Evolutionary conservation across 2,329 filamentous ascomycete species (phyloP).

Genomic region (Sphaerostilbella broomeana): DNA sequence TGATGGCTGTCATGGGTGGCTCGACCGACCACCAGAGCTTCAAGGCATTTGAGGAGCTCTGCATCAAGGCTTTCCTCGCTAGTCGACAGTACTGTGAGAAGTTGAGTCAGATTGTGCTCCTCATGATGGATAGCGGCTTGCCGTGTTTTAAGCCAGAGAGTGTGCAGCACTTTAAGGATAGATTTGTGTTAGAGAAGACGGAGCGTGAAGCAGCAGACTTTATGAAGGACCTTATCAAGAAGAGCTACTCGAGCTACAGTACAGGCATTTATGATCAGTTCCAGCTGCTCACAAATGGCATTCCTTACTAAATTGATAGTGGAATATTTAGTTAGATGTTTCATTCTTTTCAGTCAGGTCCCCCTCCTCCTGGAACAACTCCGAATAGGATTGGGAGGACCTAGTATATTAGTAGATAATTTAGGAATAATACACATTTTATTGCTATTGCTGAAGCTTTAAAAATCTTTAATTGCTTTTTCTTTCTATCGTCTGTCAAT

Average conservation of each 20-base stretch:
- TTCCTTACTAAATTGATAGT: conserved; percentile 63
- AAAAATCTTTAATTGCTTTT: neutral
- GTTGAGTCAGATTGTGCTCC: conserved; percentile 77
- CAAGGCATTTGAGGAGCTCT: conserved; percentile 93
- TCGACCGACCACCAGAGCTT: conserved; percentile 78
- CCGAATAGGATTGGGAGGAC: too few species aligned
- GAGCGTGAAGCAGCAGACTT: conserved; percentile 93
- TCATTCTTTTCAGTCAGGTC: neutral
- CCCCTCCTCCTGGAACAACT: too few species aligned
- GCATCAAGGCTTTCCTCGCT: conserved; percentile 90
- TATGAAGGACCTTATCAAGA: conserved; percentile 82
- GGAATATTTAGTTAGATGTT: neutral
- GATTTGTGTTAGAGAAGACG: conserved; percentile 86
- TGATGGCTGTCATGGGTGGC: conserved; percentile 98
- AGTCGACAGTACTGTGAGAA: conserved; percentile 81
- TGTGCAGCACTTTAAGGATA: conserved; percentile 82
- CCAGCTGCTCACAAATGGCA: conserved; percentile 93
- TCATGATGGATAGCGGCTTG: conserved; percentile 94
- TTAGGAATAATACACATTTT: neutral
- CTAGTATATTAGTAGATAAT: too few species aligned
- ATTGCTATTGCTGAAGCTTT: neutral
- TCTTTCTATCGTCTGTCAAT: neutral
- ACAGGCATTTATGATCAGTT: conserved; percentile 98
- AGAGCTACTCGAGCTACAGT: conserved; percentile 83
- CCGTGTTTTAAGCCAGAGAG: conserved; percentile 98